Evolutionary conservation across 2,329 filamentous ascomycete species (phyloP), one percentile per base, ranked within the genome.

Genomic region (Dactylellina haptotyla): DNA sequence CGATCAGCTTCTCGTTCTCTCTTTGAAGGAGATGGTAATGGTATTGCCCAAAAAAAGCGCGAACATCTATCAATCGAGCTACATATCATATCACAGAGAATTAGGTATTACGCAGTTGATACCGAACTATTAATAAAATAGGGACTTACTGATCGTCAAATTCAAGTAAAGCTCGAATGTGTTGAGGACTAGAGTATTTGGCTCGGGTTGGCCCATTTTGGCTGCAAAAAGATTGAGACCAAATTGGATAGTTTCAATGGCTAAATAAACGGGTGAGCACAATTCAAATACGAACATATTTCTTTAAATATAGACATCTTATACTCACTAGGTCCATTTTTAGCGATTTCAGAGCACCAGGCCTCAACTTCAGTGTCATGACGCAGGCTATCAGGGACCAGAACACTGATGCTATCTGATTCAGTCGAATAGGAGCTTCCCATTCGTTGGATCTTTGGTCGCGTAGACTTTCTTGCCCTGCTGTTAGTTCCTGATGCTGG

Each of bases 101-200:
- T 39, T n/a, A n/a, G n/a, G 16, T 12, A 10, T 3, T 5, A 25
- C 46, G 2, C 9, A 4, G 4, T 18, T 10, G 6, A 4, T 23
- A 6, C 18, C 41, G 18, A 25, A 23, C n/a, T n/a, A 18, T 6
- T 18, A 46, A 23, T 16, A 1, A 12, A n/a, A n/a, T 18, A 18
- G 18, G 16, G 18, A 20, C 41, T 46, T 72, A 72, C 67, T 37
- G 16, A 61, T 46, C 4, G 45, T 48, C 12, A 34, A 48, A 20
- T 72, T 59, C 23, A 72, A 28, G 51, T 65, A 72, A 8, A 51
- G 45, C 12, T 53, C 46, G n/a, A 72, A 72, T 26, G 30, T 56
- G 25, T 65, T 65, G 9, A 72, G 28, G 32, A 72, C 53, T 0
- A 28, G 1, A 10, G 26, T 43, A 12, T 39, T 61, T 0, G 59